Evolutionary conservation across 805 yeast species (phyloP).

Genomic region (Kazachstania taianensis): DNA sequence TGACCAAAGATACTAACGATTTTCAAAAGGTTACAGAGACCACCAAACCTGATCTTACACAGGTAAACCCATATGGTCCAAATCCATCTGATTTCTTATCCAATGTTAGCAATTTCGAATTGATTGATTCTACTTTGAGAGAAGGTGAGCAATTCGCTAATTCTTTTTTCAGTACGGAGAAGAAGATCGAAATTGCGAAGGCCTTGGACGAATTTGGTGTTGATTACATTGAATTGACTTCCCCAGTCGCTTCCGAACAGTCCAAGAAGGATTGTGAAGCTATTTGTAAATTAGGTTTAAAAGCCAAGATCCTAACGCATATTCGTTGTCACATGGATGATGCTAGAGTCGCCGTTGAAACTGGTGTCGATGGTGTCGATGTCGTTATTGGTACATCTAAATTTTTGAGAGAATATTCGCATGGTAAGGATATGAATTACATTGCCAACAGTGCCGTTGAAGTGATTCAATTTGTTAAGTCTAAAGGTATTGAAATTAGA

Average conservation of each 20-base stretch:
- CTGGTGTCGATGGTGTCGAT: conserved; percentile 99
- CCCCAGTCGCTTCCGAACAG: conserved; percentile 97
- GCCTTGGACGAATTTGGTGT: conserved; percentile 97
- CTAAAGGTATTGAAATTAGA: conserved; percentile 93
- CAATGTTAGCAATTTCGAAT: conserved; percentile 78
- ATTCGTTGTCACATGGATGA: conserved; percentile 99
- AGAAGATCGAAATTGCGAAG: conserved; percentile 92
- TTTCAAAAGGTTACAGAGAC: conserved; percentile 9
- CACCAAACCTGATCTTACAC: too few species aligned
- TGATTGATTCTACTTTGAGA: conserved; percentile 90
- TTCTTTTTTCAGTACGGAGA: conserved; percentile 89
- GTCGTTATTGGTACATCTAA: conserved; percentile 97
- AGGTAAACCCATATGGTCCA: conserved; percentile 82
- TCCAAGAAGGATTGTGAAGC: conserved; percentile 92
- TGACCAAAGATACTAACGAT: conserved; percentile 3
- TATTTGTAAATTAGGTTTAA: conserved; percentile 91
- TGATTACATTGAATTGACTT: conserved; percentile 93
- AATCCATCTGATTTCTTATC: conserved; percentile 88
- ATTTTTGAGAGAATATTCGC: conserved; percentile 87
- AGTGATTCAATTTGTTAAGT: conserved; percentile 93
- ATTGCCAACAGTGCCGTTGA: conserved; percentile 93
- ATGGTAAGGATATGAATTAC: conserved; percentile 97
- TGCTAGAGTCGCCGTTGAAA: conserved; percentile 91
- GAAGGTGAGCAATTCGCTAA: conserved; percentile 99
- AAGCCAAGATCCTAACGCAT: conserved; percentile 91